These are phyloP conservation scores for Boletellus emodensis DNA, from an alignment of 768 basidiomycete genomes.

Conservation along the genomic window DNA sequence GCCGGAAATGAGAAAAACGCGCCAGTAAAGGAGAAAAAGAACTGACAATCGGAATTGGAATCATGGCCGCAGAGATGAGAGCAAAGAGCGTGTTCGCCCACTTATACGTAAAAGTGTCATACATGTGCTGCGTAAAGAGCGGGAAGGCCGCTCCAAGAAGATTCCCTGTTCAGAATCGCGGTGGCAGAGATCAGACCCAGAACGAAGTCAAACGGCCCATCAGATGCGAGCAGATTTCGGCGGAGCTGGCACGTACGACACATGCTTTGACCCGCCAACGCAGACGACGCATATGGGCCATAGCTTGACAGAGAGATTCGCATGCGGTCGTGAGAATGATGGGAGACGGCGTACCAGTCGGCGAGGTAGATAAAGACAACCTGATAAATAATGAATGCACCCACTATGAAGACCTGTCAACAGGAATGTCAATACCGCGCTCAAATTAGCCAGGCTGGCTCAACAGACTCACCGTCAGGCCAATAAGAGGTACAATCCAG, in stretches of 20 bases:
- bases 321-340: neutral
- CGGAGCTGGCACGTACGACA: constrained; percentile 37
- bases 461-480: constrained; percentile 20
- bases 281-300: constrained; percentile 63
- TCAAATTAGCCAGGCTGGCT: neutral
- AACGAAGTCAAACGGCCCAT: constrained; percentile 15
- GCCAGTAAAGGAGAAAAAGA: neutral
- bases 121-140: constrained; percentile 61
- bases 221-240: neutral
- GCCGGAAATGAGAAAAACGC: neutral
- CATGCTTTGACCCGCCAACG: constrained; percentile 63
- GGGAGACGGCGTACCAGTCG: constrained; percentile 45
- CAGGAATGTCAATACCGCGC: constrained; percentile 1
- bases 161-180: constrained; percentile 37
- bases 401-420: constrained; percentile 46
- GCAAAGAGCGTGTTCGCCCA: constrained; percentile 62
- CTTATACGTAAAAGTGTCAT: constrained; percentile 47
- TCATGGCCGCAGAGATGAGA: constrained; percentile 47
- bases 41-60: constrained; percentile 59
- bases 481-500: constrained; percentile 50
- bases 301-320: constrained; percentile 31
- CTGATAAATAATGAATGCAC: constrained; percentile 53
- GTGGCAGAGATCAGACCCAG: constrained; percentile 2
- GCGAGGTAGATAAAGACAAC: constrained; percentile 59
- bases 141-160: constrained; percentile 52